Evolutionary conservation across 1,284 basidiomycete genomes (phyloP).

Genomic region (Sanghuangporus sanghuang): DNA sequence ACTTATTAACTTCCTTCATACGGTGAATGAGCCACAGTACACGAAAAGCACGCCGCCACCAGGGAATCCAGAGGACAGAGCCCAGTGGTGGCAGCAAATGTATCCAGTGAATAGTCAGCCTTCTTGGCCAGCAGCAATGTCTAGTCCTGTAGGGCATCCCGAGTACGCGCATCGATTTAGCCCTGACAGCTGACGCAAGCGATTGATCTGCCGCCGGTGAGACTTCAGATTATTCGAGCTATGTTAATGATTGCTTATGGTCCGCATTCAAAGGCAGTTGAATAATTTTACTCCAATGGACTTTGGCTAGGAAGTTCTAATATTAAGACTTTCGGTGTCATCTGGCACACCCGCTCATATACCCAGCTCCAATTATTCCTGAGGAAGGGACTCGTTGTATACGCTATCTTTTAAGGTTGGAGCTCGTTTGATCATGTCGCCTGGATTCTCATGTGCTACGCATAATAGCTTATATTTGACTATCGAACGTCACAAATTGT

Average conservation of each 20-base stretch:
- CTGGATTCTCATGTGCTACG: background rate
- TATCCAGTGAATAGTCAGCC: constrained; percentile 9
- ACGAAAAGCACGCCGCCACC: constrained; percentile 14
- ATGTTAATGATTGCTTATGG: too few species aligned
- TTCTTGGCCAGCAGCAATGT: constrained; percentile 15
- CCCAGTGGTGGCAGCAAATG: constrained; percentile 16
- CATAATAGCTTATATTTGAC: background rate
- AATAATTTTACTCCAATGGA: too few species aligned
- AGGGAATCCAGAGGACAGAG: background rate
- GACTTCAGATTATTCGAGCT: background rate
- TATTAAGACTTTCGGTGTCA: background rate
- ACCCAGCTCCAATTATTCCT: background rate
- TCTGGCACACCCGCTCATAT: background rate
- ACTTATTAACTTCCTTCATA: constrained; percentile 11
- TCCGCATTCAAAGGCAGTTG: too few species aligned
- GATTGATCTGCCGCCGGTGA: background rate
- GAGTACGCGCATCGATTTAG: background rate
- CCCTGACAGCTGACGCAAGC: background rate
- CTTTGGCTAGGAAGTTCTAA: background rate
- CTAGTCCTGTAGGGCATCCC: background rate
- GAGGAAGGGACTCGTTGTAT: too few species aligned
- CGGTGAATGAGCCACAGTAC: constrained; percentile 13
- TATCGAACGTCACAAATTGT: background rate
- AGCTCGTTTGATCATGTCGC: background rate
- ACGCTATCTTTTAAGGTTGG: background rate